Conservation (phyloP, 2,329 filamentous ascomycete genomes). For the Clonostachys sp. region DNA sequence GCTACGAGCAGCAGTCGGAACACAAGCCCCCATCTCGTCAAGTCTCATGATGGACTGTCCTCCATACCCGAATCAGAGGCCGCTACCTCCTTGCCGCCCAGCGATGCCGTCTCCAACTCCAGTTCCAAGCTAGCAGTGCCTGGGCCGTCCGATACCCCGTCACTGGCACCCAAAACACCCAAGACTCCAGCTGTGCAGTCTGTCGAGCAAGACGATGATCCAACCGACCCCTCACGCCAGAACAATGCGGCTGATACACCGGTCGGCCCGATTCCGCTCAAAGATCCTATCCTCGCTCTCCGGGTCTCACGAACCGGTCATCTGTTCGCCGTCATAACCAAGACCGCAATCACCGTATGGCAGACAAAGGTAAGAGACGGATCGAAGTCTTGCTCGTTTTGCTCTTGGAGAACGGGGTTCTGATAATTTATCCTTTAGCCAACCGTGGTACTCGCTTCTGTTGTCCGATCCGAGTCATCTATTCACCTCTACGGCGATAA, state of each 20-base stretch:
- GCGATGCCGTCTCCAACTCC: slow-evolving; percentile 8
- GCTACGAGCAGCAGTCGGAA: slow-evolving; percentile 66
- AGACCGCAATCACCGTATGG: slow-evolving; percentile 87
- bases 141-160: slow-evolving; percentile 18
- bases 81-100: background rate
- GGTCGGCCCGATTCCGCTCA: slow-evolving; percentile 32
- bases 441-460: slow-evolving; percentile 79
- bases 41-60: slow-evolving; percentile 57
- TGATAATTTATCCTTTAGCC: slow-evolving; percentile 49
- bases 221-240: background rate
- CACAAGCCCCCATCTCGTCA: slow-evolving; percentile 40
- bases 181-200: slow-evolving; percentile 53
- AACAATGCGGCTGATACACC: slow-evolving; percentile 11
- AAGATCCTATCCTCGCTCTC: slow-evolving; percentile 68
- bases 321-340: slow-evolving; percentile 81
- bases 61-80: slow-evolving; percentile 18
- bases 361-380: slow-evolving; percentile 70
- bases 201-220: slow-evolving; percentile 48
- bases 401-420: too few relatives aligned
- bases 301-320: slow-evolving; percentile 76
- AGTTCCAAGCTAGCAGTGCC: slow-evolving; percentile 10
- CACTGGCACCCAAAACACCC: slow-evolving; percentile 47
- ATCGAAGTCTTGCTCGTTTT: background rate
- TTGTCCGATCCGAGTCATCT: slow-evolving; percentile 77
- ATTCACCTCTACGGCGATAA: slow-evolving; percentile 82